Evolutionary conservation across 768 basidiomycete genomes (phyloP).

Genomic region (Tulasnella sp.): DNA sequence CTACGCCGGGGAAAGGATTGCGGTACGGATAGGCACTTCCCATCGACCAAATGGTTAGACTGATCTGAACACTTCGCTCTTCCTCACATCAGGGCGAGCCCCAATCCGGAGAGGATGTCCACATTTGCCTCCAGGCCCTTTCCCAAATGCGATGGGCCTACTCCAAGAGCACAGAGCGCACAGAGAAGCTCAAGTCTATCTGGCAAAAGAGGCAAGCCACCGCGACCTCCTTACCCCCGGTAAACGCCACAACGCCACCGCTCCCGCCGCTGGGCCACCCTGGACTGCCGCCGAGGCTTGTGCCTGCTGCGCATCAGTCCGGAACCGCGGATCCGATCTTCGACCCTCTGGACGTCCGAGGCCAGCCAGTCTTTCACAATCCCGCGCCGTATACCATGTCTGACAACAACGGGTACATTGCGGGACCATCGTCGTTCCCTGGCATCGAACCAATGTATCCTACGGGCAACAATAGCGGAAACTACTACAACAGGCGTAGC

Average conservation of each 20-base stretch:
- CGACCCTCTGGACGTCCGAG: background rate
- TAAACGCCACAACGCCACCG: background rate
- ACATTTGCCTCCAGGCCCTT: slow-evolving; percentile 60
- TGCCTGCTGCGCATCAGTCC: background rate
- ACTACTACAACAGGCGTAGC: background rate
- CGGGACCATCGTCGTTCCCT: background rate
- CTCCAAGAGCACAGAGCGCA: slow-evolving; percentile 55
- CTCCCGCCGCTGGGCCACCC: background rate
- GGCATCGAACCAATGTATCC: background rate
- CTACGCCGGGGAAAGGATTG: slow-evolving; percentile 70
- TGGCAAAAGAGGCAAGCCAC: background rate
- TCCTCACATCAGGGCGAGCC: slow-evolving; percentile 26
- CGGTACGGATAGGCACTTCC: slow-evolving; percentile 19
- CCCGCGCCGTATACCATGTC: background rate
- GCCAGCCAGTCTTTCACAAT: background rate
- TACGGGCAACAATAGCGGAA: background rate
- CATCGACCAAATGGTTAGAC: background rate
- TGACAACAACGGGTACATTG: background rate
- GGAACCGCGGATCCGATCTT: background rate
- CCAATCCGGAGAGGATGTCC: slow-evolving; percentile 40
- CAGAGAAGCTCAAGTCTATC: slow-evolving; percentile 17
- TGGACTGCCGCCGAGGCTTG: background rate
- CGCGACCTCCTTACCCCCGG: background rate
- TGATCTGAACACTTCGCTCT: background rate
- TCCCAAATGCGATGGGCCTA: slow-evolving; percentile 64